Conservation (phyloP, 2,329 filamentous ascomycete species). For the Daldinia sp. region DNA sequence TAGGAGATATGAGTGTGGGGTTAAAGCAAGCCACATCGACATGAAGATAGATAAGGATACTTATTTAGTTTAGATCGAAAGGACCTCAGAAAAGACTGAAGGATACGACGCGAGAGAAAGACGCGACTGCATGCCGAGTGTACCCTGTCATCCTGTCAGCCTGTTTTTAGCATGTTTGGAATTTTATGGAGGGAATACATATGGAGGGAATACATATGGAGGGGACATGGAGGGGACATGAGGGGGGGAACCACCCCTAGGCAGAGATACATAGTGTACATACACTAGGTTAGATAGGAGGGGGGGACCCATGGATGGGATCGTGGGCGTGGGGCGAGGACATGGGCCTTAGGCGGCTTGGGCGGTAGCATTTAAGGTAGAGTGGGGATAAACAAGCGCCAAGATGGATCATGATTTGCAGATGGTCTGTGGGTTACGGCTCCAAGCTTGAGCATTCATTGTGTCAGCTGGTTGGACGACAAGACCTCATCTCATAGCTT, state of each 20-base stretch:
- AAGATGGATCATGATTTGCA: conserved; percentile 50
- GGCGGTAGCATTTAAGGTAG: conserved; percentile 42
- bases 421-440: conserved; percentile 46
- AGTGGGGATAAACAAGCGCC: conserved; percentile 39
- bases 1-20: conserved; percentile 25
- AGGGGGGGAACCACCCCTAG: no score
- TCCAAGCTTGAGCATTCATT: conserved; percentile 36
- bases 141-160: conserved; percentile 31
- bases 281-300: not conserved
- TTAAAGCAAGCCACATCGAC: conserved; percentile 42
- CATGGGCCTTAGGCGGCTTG: conserved; percentile 38
- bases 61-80: conserved; percentile 1
- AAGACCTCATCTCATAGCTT: conserved; percentile 41
- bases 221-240: conserved; percentile 6
- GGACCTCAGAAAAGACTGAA: not conserved
- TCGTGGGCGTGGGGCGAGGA: conserved; percentile 29
- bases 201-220: no score
- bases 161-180: conserved; percentile 14
- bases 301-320: conserved; percentile 31
- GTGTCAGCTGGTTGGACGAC: conserved; percentile 51
- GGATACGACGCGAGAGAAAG: conserved; percentile 35
- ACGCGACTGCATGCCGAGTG: conserved; percentile 43
- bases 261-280: conserved; percentile 8
- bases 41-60: conserved; percentile 42
- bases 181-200: no score